Evolutionary conservation across 2,329 filamentous ascomycete species (phyloP), one percentile per base, ranked within the genome.

Genomic region (Pyrenochaeta sp.): DNA sequence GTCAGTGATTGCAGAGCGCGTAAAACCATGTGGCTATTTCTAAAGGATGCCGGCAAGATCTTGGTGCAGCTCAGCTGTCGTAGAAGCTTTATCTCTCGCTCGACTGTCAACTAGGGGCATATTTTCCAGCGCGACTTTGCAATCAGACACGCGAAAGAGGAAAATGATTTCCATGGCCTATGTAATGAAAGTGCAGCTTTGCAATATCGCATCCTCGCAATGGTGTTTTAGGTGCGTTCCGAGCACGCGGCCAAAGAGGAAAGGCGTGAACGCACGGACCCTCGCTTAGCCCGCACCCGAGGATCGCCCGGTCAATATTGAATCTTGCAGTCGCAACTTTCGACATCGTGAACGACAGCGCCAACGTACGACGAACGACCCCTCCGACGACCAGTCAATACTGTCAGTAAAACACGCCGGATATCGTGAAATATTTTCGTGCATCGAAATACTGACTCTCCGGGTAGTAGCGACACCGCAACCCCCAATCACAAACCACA

Each of bases 401-500:
- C 62, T 62, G 68, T 72, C 63, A 62, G 71, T 68, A 60, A 36
- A 19, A 37, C 40, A 42, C 25, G 43, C 36, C 28, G 34, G 37
- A 34, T 19, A 22, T 27, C n/a, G 28, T n/a, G 2, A 37, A 34
- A 5, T 12, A 47, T 28, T 28, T 50, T 25, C 43, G 43, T 25
- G 19, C 40, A 39, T 13, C 46, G 50, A n/a, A 50, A 43, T 48
- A 51, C 67, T 71, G 51, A 71, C 59, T 49, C 25, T 25, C 39
- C 37, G 13, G 37, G 48, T 51, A 69, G 64, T 59, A 68, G 64
- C 72, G 62, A 62, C 63, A 59, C 63, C 59, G 59, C 64, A 65
- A 61, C 54, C 64, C 58, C 59, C 61, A 62, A 52, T 59, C 54
- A 60, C 47, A 61, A 74, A 72, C 78, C 78, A 80, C 81, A 83